Conservation (phyloP, 768 basidiomycete species). For the Lentinula guzmanii region DNA sequence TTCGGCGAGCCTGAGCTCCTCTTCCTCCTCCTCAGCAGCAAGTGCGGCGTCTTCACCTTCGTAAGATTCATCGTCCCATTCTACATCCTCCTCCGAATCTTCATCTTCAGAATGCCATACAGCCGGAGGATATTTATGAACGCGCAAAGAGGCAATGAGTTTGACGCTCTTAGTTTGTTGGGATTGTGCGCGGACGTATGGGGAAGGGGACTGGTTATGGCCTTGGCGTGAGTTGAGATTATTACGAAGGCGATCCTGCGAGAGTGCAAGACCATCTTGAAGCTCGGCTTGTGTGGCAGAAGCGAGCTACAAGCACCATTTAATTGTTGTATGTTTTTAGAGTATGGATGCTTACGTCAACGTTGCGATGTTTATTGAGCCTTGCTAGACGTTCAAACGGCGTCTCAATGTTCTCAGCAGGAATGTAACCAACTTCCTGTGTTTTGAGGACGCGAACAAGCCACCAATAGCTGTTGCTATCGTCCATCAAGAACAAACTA, state of each 20-base stretch:
- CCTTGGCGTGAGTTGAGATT: constrained; percentile 44
- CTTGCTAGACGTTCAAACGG: constrained; percentile 94
- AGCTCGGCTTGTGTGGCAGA: constrained; percentile 69
- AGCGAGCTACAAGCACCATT: constrained; percentile 46
- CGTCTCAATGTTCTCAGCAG: constrained; percentile 98
- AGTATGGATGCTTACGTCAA: constrained; percentile 62
- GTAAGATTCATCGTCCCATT: constrained; percentile 66
- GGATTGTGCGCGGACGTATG: constrained; percentile 23
- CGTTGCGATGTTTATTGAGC: constrained; percentile 94
- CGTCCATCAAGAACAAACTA: constrained; percentile 93
- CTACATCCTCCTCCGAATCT: constrained; percentile 55
- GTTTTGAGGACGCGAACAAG: constrained; percentile 97
- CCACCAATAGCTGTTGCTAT: constrained; percentile 99
- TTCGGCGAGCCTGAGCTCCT: constrained; percentile 21
- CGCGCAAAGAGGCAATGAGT: constrained; percentile 57
- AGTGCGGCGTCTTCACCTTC: constrained; percentile 64
- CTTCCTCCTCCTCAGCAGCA: constrained; percentile 53
- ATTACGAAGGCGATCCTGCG: constrained; percentile 48
- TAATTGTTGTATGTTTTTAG: constrained; percentile 8
- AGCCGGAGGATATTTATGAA: constrained; percentile 75
- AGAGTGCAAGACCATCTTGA: constrained; percentile 42
- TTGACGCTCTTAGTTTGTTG: constrained; percentile 46
- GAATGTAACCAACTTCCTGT: constrained; percentile 98
- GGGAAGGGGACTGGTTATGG: constrained; percentile 43
- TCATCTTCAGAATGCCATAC: constrained; percentile 75